Percentiles rank a stretch among this genome's conserved stretches.
These are phyloP conservation scores for Saccharomyces jurei DNA, from an alignment of 805 yeast genomes.

Conservation along the genomic window DNA sequence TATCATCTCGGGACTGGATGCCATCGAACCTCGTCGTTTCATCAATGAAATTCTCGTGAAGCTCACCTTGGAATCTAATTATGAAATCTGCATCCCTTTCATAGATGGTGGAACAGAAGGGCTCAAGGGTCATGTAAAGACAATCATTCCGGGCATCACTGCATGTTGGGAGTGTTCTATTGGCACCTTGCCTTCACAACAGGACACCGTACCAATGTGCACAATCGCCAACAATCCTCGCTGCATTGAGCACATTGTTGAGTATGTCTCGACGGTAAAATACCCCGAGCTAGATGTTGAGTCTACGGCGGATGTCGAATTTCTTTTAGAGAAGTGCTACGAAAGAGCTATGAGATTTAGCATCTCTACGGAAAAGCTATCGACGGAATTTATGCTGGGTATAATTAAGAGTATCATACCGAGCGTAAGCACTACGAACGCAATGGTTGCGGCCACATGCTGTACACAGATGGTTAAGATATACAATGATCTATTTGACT, in stretches of 20 bases:
- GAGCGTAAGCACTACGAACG: conserved; percentile 89
- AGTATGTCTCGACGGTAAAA: conserved; percentile 72
- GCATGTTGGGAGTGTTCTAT: conserved; percentile 92
- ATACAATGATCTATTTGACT: conserved; percentile 50
- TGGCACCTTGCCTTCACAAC: conserved; percentile 54
- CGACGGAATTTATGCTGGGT: conserved; percentile 65
- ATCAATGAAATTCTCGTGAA: conserved; percentile 63
- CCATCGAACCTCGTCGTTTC: conserved; percentile 87
- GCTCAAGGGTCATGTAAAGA: conserved; percentile 81
- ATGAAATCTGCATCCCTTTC: conserved; percentile 49
- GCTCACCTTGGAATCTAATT: conserved; percentile 47
- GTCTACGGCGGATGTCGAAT: conserved; percentile 51
- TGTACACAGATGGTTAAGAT: conserved; percentile 80
- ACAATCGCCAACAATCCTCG: conserved; percentile 94
- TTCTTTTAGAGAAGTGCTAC: conserved; percentile 49
- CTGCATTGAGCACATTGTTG: conserved; percentile 87
- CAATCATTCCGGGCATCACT: conserved; percentile 74
- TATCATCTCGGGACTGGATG: conserved; percentile 81
- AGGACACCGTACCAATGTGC: conserved; percentile 71
- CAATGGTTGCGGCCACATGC: conserved; percentile 82
- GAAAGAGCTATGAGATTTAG: conserved; percentile 55
- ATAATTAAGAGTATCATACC: conserved; percentile 90
- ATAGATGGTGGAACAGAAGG: conserved; percentile 97
- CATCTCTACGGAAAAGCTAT: conserved; percentile 57
- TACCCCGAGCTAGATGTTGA: conserved; percentile 71